Evolutionary conservation across 768 basidiomycete genomes (phyloP).

Genomic region (Boletus reticulatus): DNA sequence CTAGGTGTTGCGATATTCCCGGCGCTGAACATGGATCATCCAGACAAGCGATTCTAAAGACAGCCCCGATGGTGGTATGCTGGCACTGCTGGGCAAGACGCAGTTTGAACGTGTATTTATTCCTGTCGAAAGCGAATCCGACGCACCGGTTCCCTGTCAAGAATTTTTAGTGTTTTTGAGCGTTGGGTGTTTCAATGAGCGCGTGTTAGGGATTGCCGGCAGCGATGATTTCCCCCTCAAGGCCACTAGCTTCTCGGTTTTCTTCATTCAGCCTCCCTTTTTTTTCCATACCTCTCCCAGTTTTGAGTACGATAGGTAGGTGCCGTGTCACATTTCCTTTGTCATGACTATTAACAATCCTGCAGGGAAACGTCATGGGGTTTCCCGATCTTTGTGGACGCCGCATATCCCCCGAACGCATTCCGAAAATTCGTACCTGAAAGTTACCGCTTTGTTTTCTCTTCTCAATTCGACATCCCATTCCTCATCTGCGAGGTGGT

Average conservation of each 20-base stretch:
- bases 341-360: background rate
- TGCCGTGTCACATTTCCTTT: background rate
- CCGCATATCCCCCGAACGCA: background rate
- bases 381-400: background rate
- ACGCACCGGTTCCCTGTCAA: background rate
- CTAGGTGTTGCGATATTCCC: too few relatives aligned
- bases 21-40: background rate
- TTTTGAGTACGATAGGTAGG: background rate
- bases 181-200: background rate
- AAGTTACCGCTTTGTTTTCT: background rate
- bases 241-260: conserved; percentile 2
- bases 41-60: background rate
- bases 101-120: background rate
- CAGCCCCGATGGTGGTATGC: too few relatives aligned
- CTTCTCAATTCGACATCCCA: background rate
- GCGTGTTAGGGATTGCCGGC: background rate
- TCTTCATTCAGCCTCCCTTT: conserved; percentile 14
- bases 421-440: background rate
- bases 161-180: background rate
- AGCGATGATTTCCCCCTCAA: background rate
- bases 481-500: background rate
- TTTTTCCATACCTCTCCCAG: background rate
- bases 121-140: background rate
- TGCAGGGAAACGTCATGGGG: background rate
- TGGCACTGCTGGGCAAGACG: too few relatives aligned